These are phyloP conservation scores for Diddensiella transvaalensis DNA, from an alignment of 805 yeast genomes.

Conservation along the genomic window DNA sequence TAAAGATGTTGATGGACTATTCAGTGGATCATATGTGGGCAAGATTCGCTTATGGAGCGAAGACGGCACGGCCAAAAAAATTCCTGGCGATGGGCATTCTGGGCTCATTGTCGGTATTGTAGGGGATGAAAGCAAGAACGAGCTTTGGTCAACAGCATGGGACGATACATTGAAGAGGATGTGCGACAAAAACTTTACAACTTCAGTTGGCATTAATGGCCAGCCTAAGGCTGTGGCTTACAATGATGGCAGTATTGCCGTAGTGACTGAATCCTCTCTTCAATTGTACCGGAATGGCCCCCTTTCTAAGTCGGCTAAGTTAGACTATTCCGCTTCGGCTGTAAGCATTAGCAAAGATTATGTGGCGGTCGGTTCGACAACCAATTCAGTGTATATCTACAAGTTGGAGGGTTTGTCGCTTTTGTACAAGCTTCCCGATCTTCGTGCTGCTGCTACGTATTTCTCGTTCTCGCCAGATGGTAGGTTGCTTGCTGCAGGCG, in stretches of 20 bases:
- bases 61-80: slow-evolving; percentile 36
- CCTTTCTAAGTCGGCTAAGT: slow-evolving; percentile 27
- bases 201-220: slow-evolving; percentile 35
- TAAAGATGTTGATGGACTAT: slow-evolving; percentile 30
- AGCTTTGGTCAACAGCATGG: slow-evolving; percentile 71
- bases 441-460: slow-evolving; percentile 60
- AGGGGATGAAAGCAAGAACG: slow-evolving; percentile 21
- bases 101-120: slow-evolving; percentile 64
- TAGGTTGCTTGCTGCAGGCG: slow-evolving; percentile 75
- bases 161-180: slow-evolving; percentile 65
- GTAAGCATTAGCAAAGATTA: slow-evolving; percentile 42
- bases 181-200: slow-evolving; percentile 31
- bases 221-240: slow-evolving; percentile 52
- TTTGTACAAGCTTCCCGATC: slow-evolving; percentile 37
- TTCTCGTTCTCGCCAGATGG: slow-evolving; percentile 70
- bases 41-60: slow-evolving; percentile 56
- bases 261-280: slow-evolving; percentile 44
- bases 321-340: slow-evolving; percentile 44
- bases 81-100: slow-evolving; percentile 49
- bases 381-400: slow-evolving; percentile 42
- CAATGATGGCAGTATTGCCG: slow-evolving; percentile 37
- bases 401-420: slow-evolving; percentile 31
- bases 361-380: slow-evolving; percentile 50
- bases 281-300: slow-evolving; percentile 36
- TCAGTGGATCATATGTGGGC: slow-evolving; percentile 84